phyloP scores from a whole-genome alignment of 345 rosid genomes.

The Odontarrhena argentea region DNA sequence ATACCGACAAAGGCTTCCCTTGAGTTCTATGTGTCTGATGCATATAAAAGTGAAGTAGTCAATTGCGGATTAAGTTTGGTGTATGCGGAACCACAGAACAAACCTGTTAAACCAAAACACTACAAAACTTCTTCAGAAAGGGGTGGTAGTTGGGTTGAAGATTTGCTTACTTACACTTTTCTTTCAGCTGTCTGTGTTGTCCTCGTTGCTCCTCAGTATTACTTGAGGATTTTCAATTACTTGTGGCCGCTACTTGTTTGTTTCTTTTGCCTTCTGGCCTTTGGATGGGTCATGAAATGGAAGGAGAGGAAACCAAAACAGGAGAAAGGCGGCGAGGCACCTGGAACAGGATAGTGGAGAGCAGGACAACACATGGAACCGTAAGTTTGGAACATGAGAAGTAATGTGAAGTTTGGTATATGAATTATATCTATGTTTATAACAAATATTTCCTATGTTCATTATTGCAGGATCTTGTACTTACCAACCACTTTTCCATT shows the following conservation, averaged over 20 bases:
- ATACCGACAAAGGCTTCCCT: constrained; percentile 15
- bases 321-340: background rate
- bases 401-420: background rate
- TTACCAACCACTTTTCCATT: background rate
- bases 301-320: background rate
- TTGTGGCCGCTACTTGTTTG: background rate
- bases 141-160: constrained; percentile 1
- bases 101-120: background rate
- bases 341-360: background rate
- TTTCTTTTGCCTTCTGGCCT: background rate
- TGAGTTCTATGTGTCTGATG: constrained; percentile 19
- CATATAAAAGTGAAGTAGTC: constrained; percentile 5
- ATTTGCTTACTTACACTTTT: background rate
- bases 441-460: background rate
- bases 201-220: constrained; percentile 9
- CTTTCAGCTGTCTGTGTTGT: background rate
- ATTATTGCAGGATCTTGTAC: background rate
- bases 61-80: constrained; percentile 13
- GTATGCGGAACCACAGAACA: constrained; percentile 4
- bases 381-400: background rate
- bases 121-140: background rate
- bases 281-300: background rate
- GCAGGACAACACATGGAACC: background rate
- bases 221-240: background rate
- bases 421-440: background rate